Conservation (phyloP, 2,329 filamentous ascomycete genomes). For the Aspergillus latus region DNA sequence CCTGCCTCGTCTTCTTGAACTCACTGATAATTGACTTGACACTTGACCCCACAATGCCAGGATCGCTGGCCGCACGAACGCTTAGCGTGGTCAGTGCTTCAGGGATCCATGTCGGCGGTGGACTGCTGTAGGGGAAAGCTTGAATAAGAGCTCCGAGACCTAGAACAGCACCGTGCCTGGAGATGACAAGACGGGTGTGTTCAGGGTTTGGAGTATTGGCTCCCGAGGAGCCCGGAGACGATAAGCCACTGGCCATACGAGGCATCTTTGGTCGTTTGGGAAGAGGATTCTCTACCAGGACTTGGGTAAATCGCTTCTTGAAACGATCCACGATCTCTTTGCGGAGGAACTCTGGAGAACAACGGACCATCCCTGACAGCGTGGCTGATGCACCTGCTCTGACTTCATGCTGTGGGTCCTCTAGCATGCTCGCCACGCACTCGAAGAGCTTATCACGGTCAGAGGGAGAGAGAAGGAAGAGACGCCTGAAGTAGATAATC, state of each 20-base stretch:
- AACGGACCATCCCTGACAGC: slow-evolving; percentile 95
- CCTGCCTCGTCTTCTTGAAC: slow-evolving; percentile 99
- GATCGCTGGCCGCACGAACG: slow-evolving; percentile 79
- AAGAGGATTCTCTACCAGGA: slow-evolving; percentile 80
- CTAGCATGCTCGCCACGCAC: slow-evolving; percentile 93
- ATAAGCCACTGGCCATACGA: slow-evolving; percentile 32
- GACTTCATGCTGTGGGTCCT: slow-evolving; percentile 89
- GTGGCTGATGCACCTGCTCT: slow-evolving; percentile 90
- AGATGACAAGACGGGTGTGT: slow-evolving; percentile 72
- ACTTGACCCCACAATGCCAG: slow-evolving; percentile 90
- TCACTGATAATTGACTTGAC: slow-evolving; percentile 92
- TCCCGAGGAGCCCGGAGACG: slow-evolving; percentile 46
- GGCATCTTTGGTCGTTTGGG: slow-evolving; percentile 62
- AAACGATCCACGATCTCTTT: slow-evolving; percentile 73
- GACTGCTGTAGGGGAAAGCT: slow-evolving; percentile 93
- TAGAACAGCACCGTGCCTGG: slow-evolving; percentile 84
- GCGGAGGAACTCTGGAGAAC: slow-evolving; percentile 79
- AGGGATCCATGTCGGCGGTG: slow-evolving; percentile 90
- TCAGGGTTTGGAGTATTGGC: slow-evolving; percentile 52
- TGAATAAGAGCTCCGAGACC: slow-evolving; percentile 88
- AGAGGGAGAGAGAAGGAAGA: slow-evolving; percentile 76
- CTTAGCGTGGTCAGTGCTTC: slow-evolving; percentile 85
- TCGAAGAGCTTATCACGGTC: slow-evolving; percentile 82
- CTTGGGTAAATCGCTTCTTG: slow-evolving; percentile 73
- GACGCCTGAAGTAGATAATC: slow-evolving; percentile 93